Evolutionary conservation across 179 eudicot genomes (phyloP).

Genomic region (Beta lomatogona): DNA sequence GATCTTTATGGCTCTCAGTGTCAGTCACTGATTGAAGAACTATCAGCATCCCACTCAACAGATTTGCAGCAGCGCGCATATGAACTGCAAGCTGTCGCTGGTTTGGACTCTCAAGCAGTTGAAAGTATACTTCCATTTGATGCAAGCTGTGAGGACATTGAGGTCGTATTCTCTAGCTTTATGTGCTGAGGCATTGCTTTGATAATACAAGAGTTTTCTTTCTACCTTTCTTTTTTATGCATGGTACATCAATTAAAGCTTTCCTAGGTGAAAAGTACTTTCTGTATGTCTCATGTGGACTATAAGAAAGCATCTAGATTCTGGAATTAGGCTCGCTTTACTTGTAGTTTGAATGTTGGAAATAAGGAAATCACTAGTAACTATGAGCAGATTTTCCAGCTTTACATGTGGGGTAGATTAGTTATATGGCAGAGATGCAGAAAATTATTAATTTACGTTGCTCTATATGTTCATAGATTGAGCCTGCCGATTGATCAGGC

Average conservation of each 20-base stretch:
- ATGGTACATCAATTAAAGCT: not conserved
- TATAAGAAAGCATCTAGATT: not conserved
- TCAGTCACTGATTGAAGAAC: conserved; percentile 85
- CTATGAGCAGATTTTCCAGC: not conserved
- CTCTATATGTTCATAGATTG: not conserved
- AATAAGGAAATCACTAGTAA: not conserved
- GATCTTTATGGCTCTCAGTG: conserved; percentile 54
- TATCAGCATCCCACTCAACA: conserved; percentile 89
- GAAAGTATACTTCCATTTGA: conserved; percentile 79
- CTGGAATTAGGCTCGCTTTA: conserved; percentile 4
- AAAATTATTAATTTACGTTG: not conserved
- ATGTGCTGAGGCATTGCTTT: not conserved
- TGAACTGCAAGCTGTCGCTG: conserved; percentile 76
- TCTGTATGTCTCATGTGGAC: not conserved
- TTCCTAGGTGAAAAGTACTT: not conserved
- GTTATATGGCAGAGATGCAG: not conserved
- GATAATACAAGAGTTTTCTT: not conserved
- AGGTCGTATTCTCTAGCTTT: conserved; percentile 47
- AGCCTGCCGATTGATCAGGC: not conserved
- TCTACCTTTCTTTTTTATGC: not conserved
- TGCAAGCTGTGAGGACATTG: conserved; percentile 94
- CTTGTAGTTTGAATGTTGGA: not conserved
- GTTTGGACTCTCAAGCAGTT: conserved; percentile 64
- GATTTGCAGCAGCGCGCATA: conserved; percentile 98
- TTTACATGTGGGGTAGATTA: not conserved